Evolutionary conservation across 441 rosid genomes (phyloP).

Genomic region (Populus hybrid): DNA sequence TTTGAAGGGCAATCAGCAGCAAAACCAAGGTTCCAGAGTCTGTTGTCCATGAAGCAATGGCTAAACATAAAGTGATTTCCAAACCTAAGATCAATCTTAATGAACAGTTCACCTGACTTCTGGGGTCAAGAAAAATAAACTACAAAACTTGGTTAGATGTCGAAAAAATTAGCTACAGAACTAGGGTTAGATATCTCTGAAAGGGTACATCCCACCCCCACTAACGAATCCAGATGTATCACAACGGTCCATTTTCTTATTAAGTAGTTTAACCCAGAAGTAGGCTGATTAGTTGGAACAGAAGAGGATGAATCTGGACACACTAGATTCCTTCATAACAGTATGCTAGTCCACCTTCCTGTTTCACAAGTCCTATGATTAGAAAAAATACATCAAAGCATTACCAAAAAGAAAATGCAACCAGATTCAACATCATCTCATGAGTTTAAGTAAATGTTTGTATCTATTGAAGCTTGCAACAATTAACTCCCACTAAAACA

Average conservation of each 20-base stretch:
- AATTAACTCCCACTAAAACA: too few relatives aligned
- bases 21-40: constrained; percentile 48
- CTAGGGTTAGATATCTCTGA: constrained; percentile 28
- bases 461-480: too few relatives aligned
- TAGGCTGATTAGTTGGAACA: constrained; percentile 20
- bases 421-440: neutral
- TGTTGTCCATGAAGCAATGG: constrained; percentile 48
- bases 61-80: constrained; percentile 28
- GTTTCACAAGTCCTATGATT: constrained; percentile 29
- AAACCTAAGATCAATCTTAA: constrained; percentile 39
- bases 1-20: constrained; percentile 46
- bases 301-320: constrained; percentile 14
- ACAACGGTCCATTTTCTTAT: constrained; percentile 68
- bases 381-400: constrained; percentile 6
- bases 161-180: constrained; percentile 21
- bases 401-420: neutral
- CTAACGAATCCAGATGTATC: constrained; percentile 96
- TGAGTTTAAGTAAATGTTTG: neutral
- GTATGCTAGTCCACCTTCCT: constrained; percentile 47
- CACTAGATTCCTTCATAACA: constrained; percentile 25
- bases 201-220: constrained; percentile 60
- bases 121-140: constrained; percentile 23
- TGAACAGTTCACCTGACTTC: constrained; percentile 60
- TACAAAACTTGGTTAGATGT: too few relatives aligned
- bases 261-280: constrained; percentile 21